phyloP scores from a whole-genome alignment of 139 green algal genomes.

The Zygnema circumcarinatum region DNA sequence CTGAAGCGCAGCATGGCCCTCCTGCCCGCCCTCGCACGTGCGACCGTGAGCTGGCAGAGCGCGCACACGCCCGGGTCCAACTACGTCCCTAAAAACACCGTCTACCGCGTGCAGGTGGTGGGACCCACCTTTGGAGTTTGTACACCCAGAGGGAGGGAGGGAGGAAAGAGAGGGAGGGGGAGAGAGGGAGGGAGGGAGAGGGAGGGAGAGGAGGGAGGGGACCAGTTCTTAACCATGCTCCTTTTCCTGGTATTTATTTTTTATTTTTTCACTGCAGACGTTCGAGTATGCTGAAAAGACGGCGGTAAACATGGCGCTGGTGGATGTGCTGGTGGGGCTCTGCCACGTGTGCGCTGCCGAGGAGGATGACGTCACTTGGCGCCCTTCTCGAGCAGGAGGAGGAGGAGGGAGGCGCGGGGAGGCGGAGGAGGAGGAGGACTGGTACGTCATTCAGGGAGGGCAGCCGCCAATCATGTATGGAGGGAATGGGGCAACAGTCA shows the following conservation, averaged over 20 bases:
- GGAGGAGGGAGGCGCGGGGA: background rate
- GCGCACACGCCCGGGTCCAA: conserved; percentile 5
- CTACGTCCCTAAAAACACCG: background rate
- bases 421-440: background rate
- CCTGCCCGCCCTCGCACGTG: conserved; percentile 26
- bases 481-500: background rate
- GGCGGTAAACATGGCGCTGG: conserved; percentile 35
- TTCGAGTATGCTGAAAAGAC: conserved; percentile 30
- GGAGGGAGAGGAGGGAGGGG: background rate
- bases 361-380: background rate
- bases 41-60: conserved; percentile 14
- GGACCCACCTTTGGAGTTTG: background rate
- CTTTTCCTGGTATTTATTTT: background rate
- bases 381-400: background rate
- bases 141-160: background rate
- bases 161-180: background rate
- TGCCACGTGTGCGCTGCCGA: conserved; percentile 31
- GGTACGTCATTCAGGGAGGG: background rate
- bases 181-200: background rate
- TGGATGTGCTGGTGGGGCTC: conserved; percentile 39
- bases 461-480: background rate
- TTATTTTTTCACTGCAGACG: conserved; percentile 17
- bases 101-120: conserved; percentile 25
- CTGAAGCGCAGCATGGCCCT: conserved; percentile 18
- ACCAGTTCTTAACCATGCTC: background rate